Base-by-base conservation (phyloP, 306 rosid genomes). In the Ormosia semicastrata region DNA sequence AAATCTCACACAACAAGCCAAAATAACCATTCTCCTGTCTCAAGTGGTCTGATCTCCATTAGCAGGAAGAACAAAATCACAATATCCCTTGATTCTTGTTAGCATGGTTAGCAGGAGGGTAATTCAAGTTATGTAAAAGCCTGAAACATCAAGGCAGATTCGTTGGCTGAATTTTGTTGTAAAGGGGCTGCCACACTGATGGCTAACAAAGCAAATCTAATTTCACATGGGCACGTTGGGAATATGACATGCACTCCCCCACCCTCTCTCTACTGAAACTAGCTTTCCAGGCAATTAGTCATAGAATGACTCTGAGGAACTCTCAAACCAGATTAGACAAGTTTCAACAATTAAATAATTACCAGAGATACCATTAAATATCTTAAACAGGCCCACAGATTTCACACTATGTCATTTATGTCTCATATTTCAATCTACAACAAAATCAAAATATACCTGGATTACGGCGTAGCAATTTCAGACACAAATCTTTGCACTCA, bases 401-500 rank as follows among this genome's bases (percentile, higher is more conserved):
- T 68, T 71, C 44, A 66, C 14, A 46, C 24, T 40, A 47, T 37
- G 36, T 73, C 64, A 77, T 66, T 78, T 18, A 69, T 12, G 62
- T 43, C 75, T 71, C 67, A n/a, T n/a, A 71, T 66, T 73, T 53
- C 75, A 82, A 59, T 66, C 46, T 50, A 39, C 58, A 53, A 71
- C 17, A 72, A 53, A 75, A 82, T 75, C 73, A 67, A 81, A 75
- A 68, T 57, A 65, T 91, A 96, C 99, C 98, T 85, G 98, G 99
- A 87, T 94, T 92, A 52, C 97, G 92, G 69, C 97, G 98, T 78
- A 96, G 86, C 89, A 96, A 89, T 85, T 92, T 96, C 83, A 79
- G 92, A 85, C 99, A 96, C 81, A 96, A 83, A 80, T 96, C 98
- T 89, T 89, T 96, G 93, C 97, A 96, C 29, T 91, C 94, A 53